Evolutionary conservation across 345 rosid genomes (phyloP).

Genomic region (Trapa bicornis): DNA sequence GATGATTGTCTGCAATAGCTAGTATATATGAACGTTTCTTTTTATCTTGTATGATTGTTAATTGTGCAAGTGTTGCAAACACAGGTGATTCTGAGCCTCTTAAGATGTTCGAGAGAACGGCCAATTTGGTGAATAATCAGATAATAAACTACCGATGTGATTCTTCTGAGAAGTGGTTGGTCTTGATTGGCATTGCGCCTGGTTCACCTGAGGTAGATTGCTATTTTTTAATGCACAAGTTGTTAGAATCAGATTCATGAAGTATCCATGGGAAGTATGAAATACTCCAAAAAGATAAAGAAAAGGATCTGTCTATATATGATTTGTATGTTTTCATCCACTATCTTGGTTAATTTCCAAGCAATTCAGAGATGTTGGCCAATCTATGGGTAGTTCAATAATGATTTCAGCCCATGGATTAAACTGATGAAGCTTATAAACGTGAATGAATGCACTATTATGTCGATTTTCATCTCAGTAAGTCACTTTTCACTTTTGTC

Average conservation of each 20-base stretch:
- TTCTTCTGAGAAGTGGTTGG: constrained; percentile 93
- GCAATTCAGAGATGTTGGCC: too few species aligned
- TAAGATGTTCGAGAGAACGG: constrained; percentile 94
- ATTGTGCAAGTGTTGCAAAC: not conserved
- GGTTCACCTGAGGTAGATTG: constrained; percentile 87
- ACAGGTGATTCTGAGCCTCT: constrained; percentile 94
- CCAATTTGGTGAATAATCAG: constrained; percentile 87
- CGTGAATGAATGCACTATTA: not conserved
- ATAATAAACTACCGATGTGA: constrained; percentile 93
- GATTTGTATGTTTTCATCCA: not conserved
- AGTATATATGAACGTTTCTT: not conserved
- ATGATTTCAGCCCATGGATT: not conserved
- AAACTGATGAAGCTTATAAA: not conserved
- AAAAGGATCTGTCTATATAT: not conserved
- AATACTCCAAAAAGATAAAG: too few species aligned
- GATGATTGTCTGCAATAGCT: not conserved
- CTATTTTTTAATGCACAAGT: not conserved
- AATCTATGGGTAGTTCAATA: not conserved
- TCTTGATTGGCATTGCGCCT: constrained; percentile 94
- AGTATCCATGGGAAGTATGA: too few species aligned
- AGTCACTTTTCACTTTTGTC: not conserved
- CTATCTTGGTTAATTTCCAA: not conserved
- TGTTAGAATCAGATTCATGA: not conserved
- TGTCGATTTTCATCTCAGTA: not conserved
- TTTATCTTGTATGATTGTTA: constrained; percentile 6